A percentile compares a stretch with the other conserved stretches of the same genome.
These are phyloP conservation scores for Eucalyptus tenuipes DNA, from an alignment of 345 rosid species.

Conservation along the genomic window DNA sequence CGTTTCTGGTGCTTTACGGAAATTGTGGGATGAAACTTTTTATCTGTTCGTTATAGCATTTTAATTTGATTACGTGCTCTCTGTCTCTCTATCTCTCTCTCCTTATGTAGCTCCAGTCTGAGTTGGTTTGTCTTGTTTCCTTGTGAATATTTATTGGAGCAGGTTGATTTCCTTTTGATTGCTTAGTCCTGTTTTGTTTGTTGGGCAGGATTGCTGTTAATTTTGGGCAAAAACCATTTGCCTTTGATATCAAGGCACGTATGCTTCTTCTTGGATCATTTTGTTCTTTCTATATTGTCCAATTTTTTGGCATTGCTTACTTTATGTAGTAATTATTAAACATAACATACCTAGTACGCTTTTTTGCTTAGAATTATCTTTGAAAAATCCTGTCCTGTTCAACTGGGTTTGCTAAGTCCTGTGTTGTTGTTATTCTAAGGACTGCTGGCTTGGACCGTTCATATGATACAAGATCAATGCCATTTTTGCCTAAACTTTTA, in stretches of 20 bases:
- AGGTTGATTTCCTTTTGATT: neutral
- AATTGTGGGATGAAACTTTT: neutral
- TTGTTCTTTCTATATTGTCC: neutral
- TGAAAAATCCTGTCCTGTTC: neutral
- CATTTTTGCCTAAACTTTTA: neutral
- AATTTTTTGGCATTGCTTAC: neutral
- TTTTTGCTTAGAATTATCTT: neutral
- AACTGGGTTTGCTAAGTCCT: neutral
- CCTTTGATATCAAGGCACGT: conserved; percentile 75
- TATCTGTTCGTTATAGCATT: neutral
- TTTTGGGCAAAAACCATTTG: conserved; percentile 73
- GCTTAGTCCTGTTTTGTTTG: neutral
- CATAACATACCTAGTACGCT: neutral
- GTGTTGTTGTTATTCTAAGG: neutral
- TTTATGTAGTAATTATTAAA: neutral
- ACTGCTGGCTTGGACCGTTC: neutral
- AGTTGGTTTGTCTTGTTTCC: neutral
- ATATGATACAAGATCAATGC: neutral
- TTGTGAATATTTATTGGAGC: neutral
- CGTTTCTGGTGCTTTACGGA: neutral
- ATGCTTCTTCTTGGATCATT: neutral
- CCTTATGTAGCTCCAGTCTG: neutral
- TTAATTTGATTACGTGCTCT: neutral
- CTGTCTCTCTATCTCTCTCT: neutral
- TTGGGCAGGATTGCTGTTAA: conserved; percentile 77